Conservation (phyloP, 129 eudicot species). For the Centrapalus pauciflorus region DNA sequence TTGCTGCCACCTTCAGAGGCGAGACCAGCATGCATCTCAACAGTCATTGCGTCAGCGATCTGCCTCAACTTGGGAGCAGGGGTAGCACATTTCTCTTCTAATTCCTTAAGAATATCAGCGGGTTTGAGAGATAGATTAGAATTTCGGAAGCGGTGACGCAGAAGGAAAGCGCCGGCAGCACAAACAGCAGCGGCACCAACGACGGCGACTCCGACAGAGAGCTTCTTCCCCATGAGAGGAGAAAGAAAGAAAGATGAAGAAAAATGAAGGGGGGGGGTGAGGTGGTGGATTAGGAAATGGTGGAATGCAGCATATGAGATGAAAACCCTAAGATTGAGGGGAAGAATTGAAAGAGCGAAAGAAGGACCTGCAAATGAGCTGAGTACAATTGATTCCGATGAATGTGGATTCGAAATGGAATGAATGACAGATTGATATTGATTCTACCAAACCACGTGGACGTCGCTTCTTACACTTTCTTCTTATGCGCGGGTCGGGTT, state of each 20-base stretch:
- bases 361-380: constrained; percentile 4
- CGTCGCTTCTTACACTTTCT: background rate
- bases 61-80: constrained; percentile 42
- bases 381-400: constrained; percentile 14
- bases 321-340: constrained; percentile 13
- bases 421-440: background rate
- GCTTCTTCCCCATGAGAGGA: constrained; percentile 53
- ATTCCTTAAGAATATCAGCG: constrained; percentile 46
- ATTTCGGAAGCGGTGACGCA: constrained; percentile 42
- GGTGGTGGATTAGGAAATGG: background rate
- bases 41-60: constrained; percentile 80
- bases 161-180: constrained; percentile 56
- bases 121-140: constrained; percentile 42
- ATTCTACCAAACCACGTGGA: constrained; percentile 29
- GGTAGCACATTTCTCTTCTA: constrained; percentile 70
- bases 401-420: background rate
- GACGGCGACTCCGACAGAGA: constrained; percentile 52
- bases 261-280: background rate
- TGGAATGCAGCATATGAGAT: constrained; percentile 7
- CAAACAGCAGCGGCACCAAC: constrained; percentile 59
- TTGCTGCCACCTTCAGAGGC: constrained; percentile 83
- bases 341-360: background rate
- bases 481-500: background rate
- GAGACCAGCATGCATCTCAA: constrained; percentile 89
- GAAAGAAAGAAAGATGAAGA: background rate